A percentile compares a stretch with the other conserved stretches of the same genome.
Evolutionary conservation across 805 yeast genomes (phyloP).

Genomic region (Starmerella bacillaris): DNA sequence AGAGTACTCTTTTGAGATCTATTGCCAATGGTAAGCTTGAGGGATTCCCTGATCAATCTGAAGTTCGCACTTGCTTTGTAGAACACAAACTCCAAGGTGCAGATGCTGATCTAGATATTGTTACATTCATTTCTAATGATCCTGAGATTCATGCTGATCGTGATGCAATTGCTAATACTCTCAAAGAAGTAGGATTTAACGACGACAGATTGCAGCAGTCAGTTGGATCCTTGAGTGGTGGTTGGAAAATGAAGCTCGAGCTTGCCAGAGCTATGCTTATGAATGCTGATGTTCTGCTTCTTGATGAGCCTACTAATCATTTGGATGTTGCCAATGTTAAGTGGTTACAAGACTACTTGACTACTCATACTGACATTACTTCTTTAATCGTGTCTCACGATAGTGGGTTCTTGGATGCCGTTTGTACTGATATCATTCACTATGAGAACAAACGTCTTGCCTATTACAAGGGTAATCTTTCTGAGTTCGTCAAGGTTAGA

Average conservation of each 20-base stretch:
- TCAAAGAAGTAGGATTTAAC: slow-evolving; percentile 80
- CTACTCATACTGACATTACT: slow-evolving; percentile 69
- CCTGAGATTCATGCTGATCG: slow-evolving; percentile 56
- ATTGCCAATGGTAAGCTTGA: slow-evolving; percentile 92
- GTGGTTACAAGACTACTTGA: slow-evolving; percentile 82
- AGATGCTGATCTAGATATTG: slow-evolving; percentile 80
- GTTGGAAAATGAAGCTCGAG: slow-evolving; percentile 99
- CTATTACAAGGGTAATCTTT: slow-evolving; percentile 88
- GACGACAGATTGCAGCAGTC: slow-evolving; percentile 89
- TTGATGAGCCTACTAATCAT: slow-evolving; percentile 99
- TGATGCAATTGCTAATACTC: slow-evolving; percentile 59
- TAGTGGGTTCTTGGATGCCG: slow-evolving; percentile 86
- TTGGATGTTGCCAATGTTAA: slow-evolving; percentile 85
- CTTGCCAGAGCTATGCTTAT: slow-evolving; percentile 97
- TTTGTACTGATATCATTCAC: slow-evolving; percentile 91
- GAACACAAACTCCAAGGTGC: slow-evolving; percentile 93
- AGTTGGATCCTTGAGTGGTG: slow-evolving; percentile 95
- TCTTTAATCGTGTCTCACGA: slow-evolving; percentile 94
- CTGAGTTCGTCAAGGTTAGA: slow-evolving; percentile 74
- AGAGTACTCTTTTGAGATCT: slow-evolving; percentile 91
- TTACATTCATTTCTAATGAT: slow-evolving; percentile 72
- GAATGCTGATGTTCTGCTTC: slow-evolving; percentile 91
- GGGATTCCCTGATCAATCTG: slow-evolving; percentile 85
- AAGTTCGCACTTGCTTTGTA: slow-evolving; percentile 82
- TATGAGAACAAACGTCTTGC: slow-evolving; percentile 89